These are phyloP conservation scores for Moniliella sp. DNA, from an alignment of 1,284 basidiomycete species.

Conservation along the genomic window DNA sequence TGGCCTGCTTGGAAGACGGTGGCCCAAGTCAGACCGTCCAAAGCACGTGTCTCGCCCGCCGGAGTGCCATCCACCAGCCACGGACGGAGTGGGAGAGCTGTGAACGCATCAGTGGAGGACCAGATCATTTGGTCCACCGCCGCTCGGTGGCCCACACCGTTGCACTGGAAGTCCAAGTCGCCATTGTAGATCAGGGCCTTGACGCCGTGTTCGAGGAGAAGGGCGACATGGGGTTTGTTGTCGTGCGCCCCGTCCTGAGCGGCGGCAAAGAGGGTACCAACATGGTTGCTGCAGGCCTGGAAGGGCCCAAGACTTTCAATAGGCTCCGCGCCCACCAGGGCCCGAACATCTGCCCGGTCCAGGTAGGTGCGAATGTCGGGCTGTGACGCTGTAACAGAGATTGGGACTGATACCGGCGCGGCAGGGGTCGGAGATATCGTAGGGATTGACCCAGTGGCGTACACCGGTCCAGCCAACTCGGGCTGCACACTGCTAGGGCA, in stretches of 20 bases:
- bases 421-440: conserved; percentile 22
- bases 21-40: conserved; percentile 6
- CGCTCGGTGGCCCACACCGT: conserved; percentile 1
- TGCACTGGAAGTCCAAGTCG: conserved; percentile 28
- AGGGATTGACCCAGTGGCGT: too few relatives aligned
- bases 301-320: conserved; percentile 14
- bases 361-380: conserved; percentile 17
- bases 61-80: conserved; percentile 1
- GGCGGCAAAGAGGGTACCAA: conserved; percentile 5
- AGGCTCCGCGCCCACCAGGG: conserved; percentile 12
- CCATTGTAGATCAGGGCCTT: conserved; percentile 53
- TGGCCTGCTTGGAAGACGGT: conserved; percentile 17
- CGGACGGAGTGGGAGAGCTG: neutral
- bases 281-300: conserved; percentile 10
- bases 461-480: neutral
- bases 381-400: conserved; percentile 16
- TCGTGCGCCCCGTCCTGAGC: conserved; percentile 8
- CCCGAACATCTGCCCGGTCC: conserved; percentile 17
- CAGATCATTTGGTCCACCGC: neutral
- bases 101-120: conserved; percentile 1
- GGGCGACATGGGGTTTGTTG: conserved; percentile 41
- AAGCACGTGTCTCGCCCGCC: conserved; percentile 1
- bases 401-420: conserved; percentile 7
- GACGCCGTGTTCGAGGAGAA: conserved; percentile 52
- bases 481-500: neutral